Evolutionary conservation across 2,329 filamentous ascomycete genomes (phyloP).

Genomic region (Penicillium aurantiogriseum): DNA sequence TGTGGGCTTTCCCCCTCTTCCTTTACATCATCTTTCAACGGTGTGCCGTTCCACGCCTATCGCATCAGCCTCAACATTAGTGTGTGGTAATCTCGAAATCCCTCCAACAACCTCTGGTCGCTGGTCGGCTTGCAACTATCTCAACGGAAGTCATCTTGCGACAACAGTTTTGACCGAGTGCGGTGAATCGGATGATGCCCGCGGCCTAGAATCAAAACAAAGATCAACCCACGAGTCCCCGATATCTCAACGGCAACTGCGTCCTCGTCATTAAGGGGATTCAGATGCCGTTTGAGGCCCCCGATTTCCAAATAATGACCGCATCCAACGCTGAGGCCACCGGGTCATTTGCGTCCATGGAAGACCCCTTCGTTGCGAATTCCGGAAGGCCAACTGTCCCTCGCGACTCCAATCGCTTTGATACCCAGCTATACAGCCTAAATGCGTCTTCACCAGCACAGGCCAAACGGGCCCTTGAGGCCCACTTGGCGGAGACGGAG

Average conservation of each 20-base stretch:
- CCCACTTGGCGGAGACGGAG: conserved; percentile 89
- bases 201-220: conserved; percentile 21
- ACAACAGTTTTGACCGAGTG: conserved; percentile 8
- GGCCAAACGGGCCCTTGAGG: conserved; percentile 82
- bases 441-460: conserved; percentile 82
- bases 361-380: conserved; percentile 60
- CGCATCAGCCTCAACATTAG: conserved; percentile 11
- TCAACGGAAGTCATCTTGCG: conserved; percentile 6
- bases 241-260: conserved; percentile 23
- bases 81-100: conserved; percentile 11
- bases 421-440: conserved; percentile 74
- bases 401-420: conserved; percentile 66
- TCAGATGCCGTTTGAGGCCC: conserved; percentile 18
- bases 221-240: conserved; percentile 27
- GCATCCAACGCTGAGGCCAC: conserved; percentile 16
- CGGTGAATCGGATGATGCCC: conserved; percentile 32
- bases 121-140: conserved; percentile 31
- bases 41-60: conserved; percentile 8
- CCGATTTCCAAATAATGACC: conserved; percentile 16
- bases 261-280: conserved; percentile 23
- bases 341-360: conserved; percentile 25
- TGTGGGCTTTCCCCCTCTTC: conserved; percentile 10
- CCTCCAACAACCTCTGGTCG: conserved; percentile 25
- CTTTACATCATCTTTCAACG: conserved; percentile 14
- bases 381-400: conserved; percentile 45